Percentiles rank a stretch among this genome's conserved stretches.
Conservation (phyloP, 306 rosid genomes). For the Lathyrus oleraceus region DNA sequence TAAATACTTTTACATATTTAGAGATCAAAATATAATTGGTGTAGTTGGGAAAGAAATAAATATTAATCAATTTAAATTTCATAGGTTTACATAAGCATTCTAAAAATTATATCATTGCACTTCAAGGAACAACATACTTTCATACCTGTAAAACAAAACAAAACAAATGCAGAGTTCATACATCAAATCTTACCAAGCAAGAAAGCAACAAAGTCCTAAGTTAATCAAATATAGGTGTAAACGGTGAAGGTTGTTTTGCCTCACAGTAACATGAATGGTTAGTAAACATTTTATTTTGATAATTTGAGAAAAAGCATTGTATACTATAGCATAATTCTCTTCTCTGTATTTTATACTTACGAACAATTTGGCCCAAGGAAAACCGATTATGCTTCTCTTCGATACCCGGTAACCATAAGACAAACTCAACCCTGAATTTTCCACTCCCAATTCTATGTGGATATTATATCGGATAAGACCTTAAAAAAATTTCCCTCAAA, state of each 20-base stretch:
- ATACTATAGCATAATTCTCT: constrained; percentile 5
- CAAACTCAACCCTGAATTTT: constrained; percentile 18
- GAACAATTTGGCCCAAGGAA: background rate
- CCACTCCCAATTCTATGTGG: background rate
- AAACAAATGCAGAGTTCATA: constrained; percentile 6
- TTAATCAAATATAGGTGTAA: background rate
- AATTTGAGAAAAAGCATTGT: background rate
- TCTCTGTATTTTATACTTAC: background rate
- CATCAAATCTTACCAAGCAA: constrained; percentile 6
- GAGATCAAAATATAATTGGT: constrained; percentile 13
- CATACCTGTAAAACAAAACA: constrained; percentile 5
- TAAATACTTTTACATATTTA: constrained; percentile 6
- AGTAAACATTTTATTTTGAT: background rate
- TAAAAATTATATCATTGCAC: background rate
- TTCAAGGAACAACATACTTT: constrained; percentile 9
- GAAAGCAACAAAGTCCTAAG: background rate
- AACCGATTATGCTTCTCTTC: constrained; percentile 5
- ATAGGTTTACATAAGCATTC: constrained; percentile 7
- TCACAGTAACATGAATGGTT: background rate
- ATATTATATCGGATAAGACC: constrained; percentile 1
- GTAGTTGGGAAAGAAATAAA: background rate
- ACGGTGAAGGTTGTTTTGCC: background rate
- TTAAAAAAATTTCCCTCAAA: constrained; percentile 1
- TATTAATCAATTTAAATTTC: background rate
- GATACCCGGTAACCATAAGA: background rate